Base-by-base conservation (phyloP, 768 basidiomycete species). In the Mycena vulgaris region DNA sequence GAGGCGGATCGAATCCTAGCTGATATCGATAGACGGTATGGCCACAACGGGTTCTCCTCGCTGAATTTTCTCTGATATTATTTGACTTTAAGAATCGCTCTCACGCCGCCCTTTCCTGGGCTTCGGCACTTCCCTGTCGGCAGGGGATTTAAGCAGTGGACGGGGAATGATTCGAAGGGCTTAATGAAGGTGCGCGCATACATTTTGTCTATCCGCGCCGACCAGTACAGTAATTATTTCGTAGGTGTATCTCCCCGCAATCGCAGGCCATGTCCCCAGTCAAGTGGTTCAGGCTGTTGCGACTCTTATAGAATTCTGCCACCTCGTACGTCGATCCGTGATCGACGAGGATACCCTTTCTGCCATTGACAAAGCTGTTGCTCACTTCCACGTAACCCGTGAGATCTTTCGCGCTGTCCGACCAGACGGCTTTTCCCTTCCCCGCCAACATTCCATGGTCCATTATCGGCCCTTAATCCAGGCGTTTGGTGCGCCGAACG, bases 11-110 rank as follows among this genome's bases (percentile, higher is more conserved):
- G 60, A 2, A 73, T 75, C 1, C 37, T 83, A 13, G 76, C 73
- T 2, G 80, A 82, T 23, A 83, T 83, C 60, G 79, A 83, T 55
- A 61, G 48, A 1, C 33, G 69, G 82, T 81, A 52, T 0, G 47
- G 73, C 49, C n/a, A n/a, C n/a, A n/a, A n/a, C n/a, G n/a, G n/a
- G n/a, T n/a, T 39, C 25, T 27, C 21, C 28, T 67, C 16, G 16
- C 9, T 21, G 5, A 25, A 42, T n/a, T n/a, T 11, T 9, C 23
- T 40, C 33, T 31, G 14, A 11, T 5, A 56, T 23, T 7, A 45
- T 17, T 39, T 10, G n/a, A 5, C n/a, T 23, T 28, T 13, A 9
- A 78, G 77, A 6, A 72, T 79, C 37, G 73, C 78, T 13, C 60
- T 68, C 39, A 76, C 53, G 0, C 68, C 73, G 4, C 56, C 75